A percentile compares a stretch with the other conserved stretches of the same genome.
Evolutionary conservation across 2,329 filamentous ascomycete species (phyloP).

Genomic region (Camillea tinctor): DNA sequence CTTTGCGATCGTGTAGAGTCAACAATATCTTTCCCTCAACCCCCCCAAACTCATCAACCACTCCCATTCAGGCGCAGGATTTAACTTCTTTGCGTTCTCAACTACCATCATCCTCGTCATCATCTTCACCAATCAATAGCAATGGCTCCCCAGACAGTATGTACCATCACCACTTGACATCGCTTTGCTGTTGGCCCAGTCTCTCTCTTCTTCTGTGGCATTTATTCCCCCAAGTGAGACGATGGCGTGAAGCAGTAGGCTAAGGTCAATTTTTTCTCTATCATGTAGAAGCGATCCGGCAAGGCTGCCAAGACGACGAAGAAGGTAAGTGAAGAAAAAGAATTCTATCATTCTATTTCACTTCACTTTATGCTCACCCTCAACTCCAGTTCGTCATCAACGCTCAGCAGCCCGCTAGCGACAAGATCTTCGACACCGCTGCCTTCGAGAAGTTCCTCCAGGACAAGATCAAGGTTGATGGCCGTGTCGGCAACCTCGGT

Average conservation of each 20-base stretch:
- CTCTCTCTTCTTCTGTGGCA: constrained; percentile 31
- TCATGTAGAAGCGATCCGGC: constrained; percentile 63
- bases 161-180: constrained; percentile 59
- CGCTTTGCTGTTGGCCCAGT: constrained; percentile 91
- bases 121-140: constrained; percentile 34
- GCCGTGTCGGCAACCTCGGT: constrained; percentile 96
- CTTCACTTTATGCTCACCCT: constrained; percentile 1
- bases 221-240: constrained; percentile 35
- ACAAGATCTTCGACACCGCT: constrained; percentile 99
- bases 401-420: constrained; percentile 93
- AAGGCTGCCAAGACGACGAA: constrained; percentile 75
- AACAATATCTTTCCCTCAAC: constrained; percentile 22
- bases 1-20: constrained; percentile 5
- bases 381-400: constrained; percentile 89
- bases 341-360: background rate
- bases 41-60: constrained; percentile 9
- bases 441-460: constrained; percentile 99
- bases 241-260: constrained; percentile 86
- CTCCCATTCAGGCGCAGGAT: constrained; percentile 40
- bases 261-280: constrained; percentile 66
- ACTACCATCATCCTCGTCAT: constrained; percentile 31
- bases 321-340: constrained; percentile 62
- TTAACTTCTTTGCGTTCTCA: constrained; percentile 68
- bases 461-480: constrained; percentile 99
- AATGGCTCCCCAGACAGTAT: constrained; percentile 90